Percentiles rank a stretch among this genome's conserved stretches.
phyloP scores from a whole-genome alignment of 257 asterid species.

The Solanum peruvianum region DNA sequence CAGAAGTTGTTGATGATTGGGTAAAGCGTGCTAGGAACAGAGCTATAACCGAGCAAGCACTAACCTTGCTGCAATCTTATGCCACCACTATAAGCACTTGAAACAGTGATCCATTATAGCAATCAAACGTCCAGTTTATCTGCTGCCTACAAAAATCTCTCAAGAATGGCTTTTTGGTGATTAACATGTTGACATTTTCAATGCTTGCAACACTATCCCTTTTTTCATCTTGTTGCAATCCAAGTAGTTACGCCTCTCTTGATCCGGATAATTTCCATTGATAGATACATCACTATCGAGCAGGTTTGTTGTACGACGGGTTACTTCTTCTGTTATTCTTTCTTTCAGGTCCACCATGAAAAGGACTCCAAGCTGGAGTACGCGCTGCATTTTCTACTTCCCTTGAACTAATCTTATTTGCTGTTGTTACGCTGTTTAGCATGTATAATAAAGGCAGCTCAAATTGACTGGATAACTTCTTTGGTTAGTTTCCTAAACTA shows the following conservation, averaged over 20 bases:
- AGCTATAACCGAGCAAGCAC: constrained; percentile 79
- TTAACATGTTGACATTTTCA: not conserved
- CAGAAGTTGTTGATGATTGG: constrained; percentile 65
- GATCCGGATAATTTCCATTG: not conserved
- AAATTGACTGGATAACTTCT: not conserved
- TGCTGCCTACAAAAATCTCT: not conserved
- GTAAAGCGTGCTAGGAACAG: constrained; percentile 59
- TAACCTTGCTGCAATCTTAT: constrained; percentile 61
- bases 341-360: not conserved
- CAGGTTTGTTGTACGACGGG: not conserved
- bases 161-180: not conserved
- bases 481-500: not conserved
- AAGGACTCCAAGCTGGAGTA: not conserved
- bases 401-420: not conserved
- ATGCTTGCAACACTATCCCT: not conserved
- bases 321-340: not conserved
- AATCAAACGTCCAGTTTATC: not conserved
- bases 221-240: not conserved
- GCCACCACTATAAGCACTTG: constrained; percentile 67
- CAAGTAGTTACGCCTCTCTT: not conserved
- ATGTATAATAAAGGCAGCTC: not conserved
- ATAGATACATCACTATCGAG: not conserved
- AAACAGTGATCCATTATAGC: not conserved
- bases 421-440: not conserved
- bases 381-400: not conserved